These are phyloP conservation scores for Solanum chiquidenum DNA, from an alignment of 257 asterid genomes.

Conservation along the genomic window DNA sequence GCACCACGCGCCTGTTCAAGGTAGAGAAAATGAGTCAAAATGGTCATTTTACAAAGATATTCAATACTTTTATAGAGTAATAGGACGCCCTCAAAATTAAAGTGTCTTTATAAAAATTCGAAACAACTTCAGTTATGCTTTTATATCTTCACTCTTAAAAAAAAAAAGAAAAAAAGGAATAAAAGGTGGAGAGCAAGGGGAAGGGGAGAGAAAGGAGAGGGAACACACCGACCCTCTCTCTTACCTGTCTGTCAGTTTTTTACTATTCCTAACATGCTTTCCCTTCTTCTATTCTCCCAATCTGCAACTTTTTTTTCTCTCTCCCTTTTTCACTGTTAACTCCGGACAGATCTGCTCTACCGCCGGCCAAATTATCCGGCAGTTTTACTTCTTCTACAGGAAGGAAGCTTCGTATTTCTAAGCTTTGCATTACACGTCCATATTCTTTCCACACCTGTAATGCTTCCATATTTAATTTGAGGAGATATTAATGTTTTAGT, in stretches of 20 bases:
- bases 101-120: too few relatives aligned
- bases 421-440: neutral
- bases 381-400: neutral
- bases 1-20: too few relatives aligned
- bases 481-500: neutral
- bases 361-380: neutral
- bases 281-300: neutral
- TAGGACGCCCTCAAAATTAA: too few relatives aligned
- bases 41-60: too few relatives aligned
- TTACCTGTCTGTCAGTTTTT: constrained; percentile 3
- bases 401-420: neutral
- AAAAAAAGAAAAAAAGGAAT: neutral
- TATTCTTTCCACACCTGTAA: neutral
- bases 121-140: too few relatives aligned
- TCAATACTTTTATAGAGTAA: too few relatives aligned
- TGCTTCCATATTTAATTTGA: neutral
- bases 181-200: neutral
- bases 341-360: neutral
- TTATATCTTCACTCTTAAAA: too few relatives aligned
- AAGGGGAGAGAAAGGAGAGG: neutral
- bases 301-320: neutral
- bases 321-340: neutral
- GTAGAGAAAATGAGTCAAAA: too few relatives aligned
- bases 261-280: neutral
- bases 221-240: neutral